Evolutionary conservation across 768 basidiomycete genomes (phyloP), one percentile per base, ranked within the genome.

Genomic region (Amanita muscaria): DNA sequence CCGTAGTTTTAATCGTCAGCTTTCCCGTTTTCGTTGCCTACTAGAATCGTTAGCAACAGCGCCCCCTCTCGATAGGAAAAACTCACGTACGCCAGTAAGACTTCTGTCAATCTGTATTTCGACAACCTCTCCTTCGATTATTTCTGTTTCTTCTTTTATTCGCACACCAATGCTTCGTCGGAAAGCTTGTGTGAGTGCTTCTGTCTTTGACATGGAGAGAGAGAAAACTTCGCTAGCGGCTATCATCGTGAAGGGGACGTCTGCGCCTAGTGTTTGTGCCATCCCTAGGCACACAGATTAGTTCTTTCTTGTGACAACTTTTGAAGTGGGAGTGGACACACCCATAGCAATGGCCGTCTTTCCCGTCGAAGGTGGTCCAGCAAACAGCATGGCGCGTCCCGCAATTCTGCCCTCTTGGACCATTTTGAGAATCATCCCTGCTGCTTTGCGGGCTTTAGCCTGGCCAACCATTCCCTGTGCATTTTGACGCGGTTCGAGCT

Each of bases 321-420:
- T 9, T 4, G n/a, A 49, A 44, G 31, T 24, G 24, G 33, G 3
- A 16, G 12, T 15, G 7, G 9, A 70, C 77, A 42, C 53, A 88
- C 92, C 94, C 64, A 98, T 76, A 4, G 94, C 96, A 57, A 99
- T 96, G 24, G 96, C 96, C 0, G 96, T 98, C 66, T 99, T 99
- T 19, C 96, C 96, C 1, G 92, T 91, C 24, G 89, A 90, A 5
- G 96, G 93, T 5, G 96, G 96, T 0, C 96, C 96, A 14, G 96
- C 96, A 64, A 99, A 96, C 44, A 99, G 70, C 65, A 99, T 93
- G 5, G 93, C 90, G 34, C 94, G 77, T 21, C 96, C 96, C 0
- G 96, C 92, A 56, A 98, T 97, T 47, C 83, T 74, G 14, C 91
- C 91, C 56, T 96, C 90, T 62, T 96, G 88, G 5, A 98, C 92